Base-by-base conservation (phyloP, 2,329 filamentous ascomycete species). In the Aspergillus sp. region DNA sequence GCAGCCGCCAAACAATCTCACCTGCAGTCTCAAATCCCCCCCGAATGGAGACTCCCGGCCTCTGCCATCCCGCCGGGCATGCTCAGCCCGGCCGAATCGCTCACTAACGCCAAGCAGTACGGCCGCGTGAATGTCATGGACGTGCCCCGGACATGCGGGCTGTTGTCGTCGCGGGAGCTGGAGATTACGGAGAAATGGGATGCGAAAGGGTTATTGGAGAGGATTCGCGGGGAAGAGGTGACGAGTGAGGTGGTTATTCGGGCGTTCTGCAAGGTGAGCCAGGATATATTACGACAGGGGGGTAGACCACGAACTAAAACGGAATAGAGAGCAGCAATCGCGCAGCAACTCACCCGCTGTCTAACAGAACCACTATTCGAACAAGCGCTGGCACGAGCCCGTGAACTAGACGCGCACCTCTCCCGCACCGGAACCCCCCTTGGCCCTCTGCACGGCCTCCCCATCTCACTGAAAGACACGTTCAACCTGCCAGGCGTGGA, bases 381-480 rank as follows among this genome's bases (percentile, higher is more conserved):
- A 2, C 56, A 67, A 4, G 79, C 79, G 0, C 30, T 81, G 0
- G 47, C 65, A 7, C 68, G 69, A 8, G 78, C 77, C 0, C 55
- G 62, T 5, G 58, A 70, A 28, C 67, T 80, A 0, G 78, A 81
- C 44, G 57, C 65, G 0, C 66, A 76, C 45, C 52, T 69, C 26
- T 47, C 53, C 5, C 59, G 57, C 30, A 68, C 66, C 27, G 70
- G 68, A 0, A 66, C 61, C 45, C 65, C 74, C 0, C 54, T 77
- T 2, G 81, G 81, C 0, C 80, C 81, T 0, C 68, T 85, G 0
- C 81, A 85, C 55, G 81, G 82, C 2, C 68, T 85, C 0, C 81
- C 81, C 0, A 71, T 85, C 26, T 73, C 69, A 7, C 51, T 78
- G 5, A 78, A 74, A 42, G 70, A 75, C 42, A 69, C 74, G 45